Base-by-base conservation (phyloP, 257 asterid genomes). In the Ilex aquifolium region DNA sequence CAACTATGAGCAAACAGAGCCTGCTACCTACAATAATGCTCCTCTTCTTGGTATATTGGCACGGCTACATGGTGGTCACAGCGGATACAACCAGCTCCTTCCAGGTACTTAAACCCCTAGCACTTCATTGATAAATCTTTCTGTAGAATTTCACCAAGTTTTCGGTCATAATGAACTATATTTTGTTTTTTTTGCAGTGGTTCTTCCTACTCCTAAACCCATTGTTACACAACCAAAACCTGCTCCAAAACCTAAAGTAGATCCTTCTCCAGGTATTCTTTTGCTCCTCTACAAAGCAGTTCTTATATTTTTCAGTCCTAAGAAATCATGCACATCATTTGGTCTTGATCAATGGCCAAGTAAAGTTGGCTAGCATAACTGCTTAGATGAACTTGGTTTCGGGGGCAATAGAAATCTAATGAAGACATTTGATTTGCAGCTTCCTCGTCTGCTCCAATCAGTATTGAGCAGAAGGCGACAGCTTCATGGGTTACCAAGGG, bases 11-110 rank as follows among this genome's bases (percentile, higher is more conserved):
- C 57, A 14, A 53, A 53, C 57, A n/a, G 57, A 53, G 15, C 57
- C 57, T n/a, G 57, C 57, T 17, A 53, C 57, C 30, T 53, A 53
- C 31, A 53, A 53, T 14, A 53, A 53, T 53, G 57, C 57, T 53
- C 57, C 57, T 14, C 31, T 53, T 5, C 27, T 53, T 21, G 57
- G 57, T 14, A 10, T 53, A 7, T 53, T 53, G 57, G 30, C 61
- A 5, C 64, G 82, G 11, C 36, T 77, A 5, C 69, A 72, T 13
- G 74, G 63, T 12, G 84, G 84, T 65, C 74, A 72, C 30, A 59
- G 65, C 40, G 79, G 79, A 65, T 66, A 69, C 59, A 72, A 75
- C 51, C 79, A 75, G 65, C 78, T 79, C 59, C 77, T 74, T 52
- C 76, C 78, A 68, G 78, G 82, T 76, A 10, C 39, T 9, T 31